Conservation (phyloP, 2,329 filamentous ascomycete species). For the Pseudocercospora cruenta region DNA sequence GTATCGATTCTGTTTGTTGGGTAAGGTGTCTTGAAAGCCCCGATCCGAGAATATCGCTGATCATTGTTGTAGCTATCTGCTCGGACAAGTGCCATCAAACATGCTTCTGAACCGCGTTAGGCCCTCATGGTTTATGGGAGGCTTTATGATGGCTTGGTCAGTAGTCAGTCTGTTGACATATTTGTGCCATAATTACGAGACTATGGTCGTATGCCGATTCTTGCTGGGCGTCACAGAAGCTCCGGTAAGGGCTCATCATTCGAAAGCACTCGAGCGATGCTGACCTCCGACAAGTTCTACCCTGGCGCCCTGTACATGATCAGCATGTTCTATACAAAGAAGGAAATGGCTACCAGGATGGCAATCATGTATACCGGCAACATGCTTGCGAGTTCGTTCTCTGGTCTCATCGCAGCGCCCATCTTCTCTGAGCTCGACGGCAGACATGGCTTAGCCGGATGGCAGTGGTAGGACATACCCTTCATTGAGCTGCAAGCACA, state of each 20-base stretch:
- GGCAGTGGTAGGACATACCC: conserved; percentile 40
- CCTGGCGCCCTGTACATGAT: conserved; percentile 18
- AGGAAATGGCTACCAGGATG: conserved; percentile 41
- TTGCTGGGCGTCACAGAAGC: conserved; percentile 15
- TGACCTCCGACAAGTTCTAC: not conserved
- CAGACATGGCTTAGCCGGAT: conserved; percentile 59
- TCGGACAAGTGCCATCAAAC: conserved; percentile 12
- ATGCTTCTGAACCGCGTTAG: conserved; percentile 21
- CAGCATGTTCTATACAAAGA: conserved; percentile 48
- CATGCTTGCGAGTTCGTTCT: conserved; percentile 65
- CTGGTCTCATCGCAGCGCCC: conserved; percentile 58
- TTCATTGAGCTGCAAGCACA: not conserved
- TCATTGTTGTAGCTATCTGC: not conserved
- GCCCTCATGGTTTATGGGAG: conserved; percentile 14
- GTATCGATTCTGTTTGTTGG: conserved; percentile 18
- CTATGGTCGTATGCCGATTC: conserved; percentile 14
- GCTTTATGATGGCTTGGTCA: conserved; percentile 18
- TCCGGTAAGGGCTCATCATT: not conserved
- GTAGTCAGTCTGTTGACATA: conserved; percentile 17
- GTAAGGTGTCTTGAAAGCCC: not conserved
- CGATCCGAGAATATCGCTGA: too few species aligned
- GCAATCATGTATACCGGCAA: conserved; percentile 33
- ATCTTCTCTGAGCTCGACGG: conserved; percentile 67
- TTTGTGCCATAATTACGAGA: conserved; percentile 11
- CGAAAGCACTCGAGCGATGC: not conserved